These are phyloP conservation scores for Petunia secreta DNA, from an alignment of 257 asterid species.

Conservation along the genomic window DNA sequence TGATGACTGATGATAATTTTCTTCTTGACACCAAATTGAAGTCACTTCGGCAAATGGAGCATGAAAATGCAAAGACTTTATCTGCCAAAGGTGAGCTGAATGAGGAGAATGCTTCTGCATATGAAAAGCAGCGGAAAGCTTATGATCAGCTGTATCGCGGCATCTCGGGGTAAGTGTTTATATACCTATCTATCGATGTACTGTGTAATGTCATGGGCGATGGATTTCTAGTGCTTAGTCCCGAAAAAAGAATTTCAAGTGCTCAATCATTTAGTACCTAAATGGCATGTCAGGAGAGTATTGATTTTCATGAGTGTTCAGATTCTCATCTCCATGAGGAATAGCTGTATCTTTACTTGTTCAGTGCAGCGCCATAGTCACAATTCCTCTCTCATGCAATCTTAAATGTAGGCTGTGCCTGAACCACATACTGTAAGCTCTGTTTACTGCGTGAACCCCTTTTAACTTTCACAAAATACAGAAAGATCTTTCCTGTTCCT, in stretches of 20 bases:
- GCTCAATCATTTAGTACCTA: slow-evolving; percentile 16
- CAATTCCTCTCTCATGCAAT: neutral
- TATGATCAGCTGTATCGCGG: slow-evolving; percentile 93
- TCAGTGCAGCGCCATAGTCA: neutral
- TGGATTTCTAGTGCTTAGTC: slow-evolving; percentile 8
- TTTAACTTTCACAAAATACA: neutral
- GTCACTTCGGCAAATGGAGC: slow-evolving; percentile 99
- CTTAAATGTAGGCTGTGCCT: neutral
- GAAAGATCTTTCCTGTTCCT: neutral
- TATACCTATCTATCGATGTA: slow-evolving; percentile 23
- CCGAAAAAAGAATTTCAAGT: neutral
- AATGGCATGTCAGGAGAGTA: slow-evolving; percentile 12
- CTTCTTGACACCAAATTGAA: slow-evolving; percentile 32
- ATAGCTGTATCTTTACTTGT: slow-evolving; percentile 17
- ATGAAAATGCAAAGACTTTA: slow-evolving; percentile 88
- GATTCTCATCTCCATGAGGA: slow-evolving; percentile 22
- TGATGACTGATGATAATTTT: slow-evolving; percentile 34
- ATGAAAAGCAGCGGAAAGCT: slow-evolving; percentile 91
- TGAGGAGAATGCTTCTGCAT: slow-evolving; percentile 85
- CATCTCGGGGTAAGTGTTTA: slow-evolving; percentile 76
- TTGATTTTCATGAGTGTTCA: slow-evolving; percentile 10
- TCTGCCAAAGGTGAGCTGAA: slow-evolving; percentile 97
- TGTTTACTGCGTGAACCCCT: neutral
- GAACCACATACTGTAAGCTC: slow-evolving; percentile 1
- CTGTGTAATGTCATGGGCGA: slow-evolving; percentile 17